A percentile compares a stretch with the other conserved stretches of the same genome.
Evolutionary conservation across 768 basidiomycete genomes (phyloP).

Genomic region (Tylopilus sp.): DNA sequence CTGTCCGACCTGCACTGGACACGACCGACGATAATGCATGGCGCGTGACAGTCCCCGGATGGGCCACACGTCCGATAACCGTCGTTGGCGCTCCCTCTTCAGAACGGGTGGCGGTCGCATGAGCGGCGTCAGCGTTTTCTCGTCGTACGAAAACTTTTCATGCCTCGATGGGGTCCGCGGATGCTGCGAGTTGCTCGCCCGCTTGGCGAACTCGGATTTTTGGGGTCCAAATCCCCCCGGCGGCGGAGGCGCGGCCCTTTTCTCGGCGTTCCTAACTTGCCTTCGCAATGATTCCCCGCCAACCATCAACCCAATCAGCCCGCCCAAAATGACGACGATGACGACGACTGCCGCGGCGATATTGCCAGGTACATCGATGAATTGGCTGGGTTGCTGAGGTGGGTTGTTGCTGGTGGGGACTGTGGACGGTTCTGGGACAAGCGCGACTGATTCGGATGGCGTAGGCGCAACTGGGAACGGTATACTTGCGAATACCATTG

Average conservation of each 20-base stretch:
- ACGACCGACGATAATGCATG: slow-evolving; percentile 6
- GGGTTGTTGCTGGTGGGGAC: background rate
- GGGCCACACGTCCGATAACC: slow-evolving; percentile 20
- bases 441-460: slow-evolving; percentile 3
- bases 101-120: slow-evolving; percentile 13
- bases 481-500: slow-evolving; percentile 5
- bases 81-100: slow-evolving; percentile 11
- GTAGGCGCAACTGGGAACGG: slow-evolving; percentile 1
- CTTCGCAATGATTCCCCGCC: slow-evolving; percentile 28
- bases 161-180: background rate
- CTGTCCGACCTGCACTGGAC: slow-evolving; percentile 1
- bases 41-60: slow-evolving; percentile 17
- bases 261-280: slow-evolving; percentile 1
- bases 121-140: slow-evolving; percentile 12
- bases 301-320: slow-evolving; percentile 24
- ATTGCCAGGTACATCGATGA: slow-evolving; percentile 16
- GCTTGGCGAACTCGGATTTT: slow-evolving; percentile 5
- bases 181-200: background rate
- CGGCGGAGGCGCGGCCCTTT: background rate
- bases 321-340: slow-evolving; percentile 25
- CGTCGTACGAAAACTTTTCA: slow-evolving; percentile 12
- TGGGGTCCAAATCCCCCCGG: slow-evolving; percentile 1
- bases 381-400: slow-evolving; percentile 1
- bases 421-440: slow-evolving; percentile 7
- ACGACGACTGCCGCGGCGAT: slow-evolving; percentile 22